Evolutionary conservation across 345 rosid genomes (phyloP).

Genomic region (Gossypium ekmanianum): DNA sequence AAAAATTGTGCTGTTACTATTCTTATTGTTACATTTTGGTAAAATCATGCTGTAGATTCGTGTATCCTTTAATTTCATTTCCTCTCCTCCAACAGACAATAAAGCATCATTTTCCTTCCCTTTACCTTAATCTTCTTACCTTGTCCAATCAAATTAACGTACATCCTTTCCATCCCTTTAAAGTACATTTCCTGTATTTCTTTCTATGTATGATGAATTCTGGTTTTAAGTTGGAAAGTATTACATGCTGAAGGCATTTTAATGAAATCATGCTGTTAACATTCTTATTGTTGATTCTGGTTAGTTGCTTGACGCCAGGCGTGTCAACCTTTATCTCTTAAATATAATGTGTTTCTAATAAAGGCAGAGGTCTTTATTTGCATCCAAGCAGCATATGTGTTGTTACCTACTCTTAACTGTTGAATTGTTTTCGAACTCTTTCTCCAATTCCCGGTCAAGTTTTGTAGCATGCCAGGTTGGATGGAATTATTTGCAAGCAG

Average conservation of each 20-base stretch:
- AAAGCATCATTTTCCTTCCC: background rate
- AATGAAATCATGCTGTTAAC: background rate
- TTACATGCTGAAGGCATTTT: background rate
- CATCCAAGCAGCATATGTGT: background rate
- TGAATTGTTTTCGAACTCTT: background rate
- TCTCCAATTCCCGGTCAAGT: background rate
- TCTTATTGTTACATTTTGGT: background rate
- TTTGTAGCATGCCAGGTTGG: background rate
- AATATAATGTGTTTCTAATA: background rate
- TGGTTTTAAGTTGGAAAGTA: background rate
- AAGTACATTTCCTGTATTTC: background rate
- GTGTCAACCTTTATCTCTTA: background rate
- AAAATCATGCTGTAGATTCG: background rate
- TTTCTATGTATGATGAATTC: background rate
- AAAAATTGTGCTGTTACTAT: background rate
- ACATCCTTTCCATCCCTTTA: background rate
- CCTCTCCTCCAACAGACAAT: background rate
- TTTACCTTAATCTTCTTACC: background rate
- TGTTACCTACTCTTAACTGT: background rate
- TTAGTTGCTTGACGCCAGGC: background rate
- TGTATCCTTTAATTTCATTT: background rate
- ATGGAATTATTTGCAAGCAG: background rate
- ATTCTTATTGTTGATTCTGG: background rate
- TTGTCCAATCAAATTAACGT: background rate
- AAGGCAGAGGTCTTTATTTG: background rate